Percentiles rank a stretch among this genome's conserved stretches.
Conservation (phyloP, 768 basidiomycete species). For the Stropharia rugosoannulata region DNA sequence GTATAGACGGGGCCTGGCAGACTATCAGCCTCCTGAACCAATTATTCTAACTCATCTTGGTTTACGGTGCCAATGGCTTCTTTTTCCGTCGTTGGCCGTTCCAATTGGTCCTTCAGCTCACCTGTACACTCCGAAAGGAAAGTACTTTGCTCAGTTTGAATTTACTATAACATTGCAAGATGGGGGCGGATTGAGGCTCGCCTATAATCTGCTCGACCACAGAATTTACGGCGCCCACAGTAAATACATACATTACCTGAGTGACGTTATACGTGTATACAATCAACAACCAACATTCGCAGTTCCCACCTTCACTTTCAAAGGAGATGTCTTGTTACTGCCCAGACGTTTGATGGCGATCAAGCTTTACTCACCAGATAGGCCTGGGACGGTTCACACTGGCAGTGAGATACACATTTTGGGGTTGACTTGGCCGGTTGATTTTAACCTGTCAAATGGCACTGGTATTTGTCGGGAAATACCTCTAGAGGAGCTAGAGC, state of each 20-base stretch:
- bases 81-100: background rate
- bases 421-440: no score
- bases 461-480: no score
- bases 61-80: background rate
- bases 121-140: background rate
- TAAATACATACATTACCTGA: background rate
- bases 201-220: background rate
- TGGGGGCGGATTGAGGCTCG: background rate
- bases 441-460: no score
- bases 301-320: background rate
- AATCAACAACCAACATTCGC: background rate
- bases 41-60: background rate
- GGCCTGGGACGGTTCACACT: no score
- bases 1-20: background rate
- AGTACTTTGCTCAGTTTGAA: background rate
- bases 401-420: no score
- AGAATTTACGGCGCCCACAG: background rate
- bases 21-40: background rate
- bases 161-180: background rate
- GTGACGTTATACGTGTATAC: background rate
- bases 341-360: no score
- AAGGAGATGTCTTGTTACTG: no score
- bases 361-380: no score
- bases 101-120: background rate
- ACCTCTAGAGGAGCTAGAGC: no score